Evolutionary conservation across 306 rosid species (phyloP), one percentile per base, ranked within the genome.

Genomic region (Fragaria iinumae): DNA sequence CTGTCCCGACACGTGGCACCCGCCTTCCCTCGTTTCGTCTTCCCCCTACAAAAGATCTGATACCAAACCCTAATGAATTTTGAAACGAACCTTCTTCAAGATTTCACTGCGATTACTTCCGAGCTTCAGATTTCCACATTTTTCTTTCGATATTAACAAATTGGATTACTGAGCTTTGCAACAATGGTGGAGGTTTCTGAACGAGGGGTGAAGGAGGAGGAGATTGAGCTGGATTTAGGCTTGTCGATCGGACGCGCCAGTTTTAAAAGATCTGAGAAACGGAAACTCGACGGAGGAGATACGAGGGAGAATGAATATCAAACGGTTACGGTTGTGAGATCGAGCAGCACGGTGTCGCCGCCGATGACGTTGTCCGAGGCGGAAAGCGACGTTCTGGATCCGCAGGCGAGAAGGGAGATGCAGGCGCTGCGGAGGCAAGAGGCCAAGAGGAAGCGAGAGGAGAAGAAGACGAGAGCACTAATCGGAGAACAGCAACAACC

Each of bases 211-310:
- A 72, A 81, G 48, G 79, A 72, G 16, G 89, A 83, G n/a, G 89
- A 88, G 77, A 23, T 88, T 1, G 91, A 86, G 72, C 90, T 93
- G 2, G 98, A 91, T 77, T 87, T 93, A 36, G 91, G 82, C 2
- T 77, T 93, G 69, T 85, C 97, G 8, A 88, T 91, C 0, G 97
- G 97, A 1, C 87, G 96, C 6, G 87, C 90, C 3, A 55, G 79
- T 78, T 85, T 86, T 47, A 57, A 81, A 25, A 90, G 38, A 23
- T 57, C 80, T 2, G 86, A 80, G 11, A 80, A 81, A 5, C 21
- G 66, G 9, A 76, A 45, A 9, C 6, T 55, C 36, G 55, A 14
- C 21, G 63, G 55, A 36, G 78, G 45, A 34, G 81, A 43, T 43
- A 43, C 11, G 11, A 8, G 45, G 45, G 45, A 83, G 5, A 67